Evolutionary conservation across 371 early-diverging fungal species (phyloP), one percentile per base, ranked within the genome.

Genomic region (Actinomortierella ambigua): DNA sequence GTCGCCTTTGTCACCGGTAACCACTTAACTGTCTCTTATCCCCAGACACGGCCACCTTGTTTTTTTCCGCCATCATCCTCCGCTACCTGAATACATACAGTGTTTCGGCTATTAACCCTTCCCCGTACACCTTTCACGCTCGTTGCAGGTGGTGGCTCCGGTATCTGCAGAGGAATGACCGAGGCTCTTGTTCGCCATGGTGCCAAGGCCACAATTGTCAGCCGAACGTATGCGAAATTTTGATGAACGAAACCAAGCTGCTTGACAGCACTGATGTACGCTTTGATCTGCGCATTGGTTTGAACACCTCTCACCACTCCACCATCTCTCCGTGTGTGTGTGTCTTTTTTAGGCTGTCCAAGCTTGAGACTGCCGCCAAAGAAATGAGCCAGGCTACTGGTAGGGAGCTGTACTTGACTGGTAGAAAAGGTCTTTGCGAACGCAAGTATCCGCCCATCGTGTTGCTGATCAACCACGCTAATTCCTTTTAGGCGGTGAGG

Each of bases 101-200:
- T 8, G 41, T 9, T 41, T 41, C 41, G 15, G 15, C 41, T 41
- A 8, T 41, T 41, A 11, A 8, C 15, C 44, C 20, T 44, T 44
- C 15, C 20, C 47, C 51, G 24, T 26, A 23, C 50, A 50, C 27
- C 15, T 22, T 46, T 13, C 46, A 46, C 46, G 22, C 1, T 49
- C 23, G 23, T 49, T 23, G 0, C 62, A 70, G 65, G 68, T 27
- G 76, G 80, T 24, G 86, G 85, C 34, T 85, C 86, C 41, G 94
- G 94, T 57, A 93, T 93, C 58, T 91, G 93, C 71, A 84, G 83
- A 61, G 89, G 83, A 17, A 90, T 93, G 87, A 86, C 91, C 8
- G 88, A 88, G 65, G 91, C 94, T n/a, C 69, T 92, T 68, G 82
- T 89, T 53, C 79, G 84, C 44, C 93, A 91, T 68, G 93, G 92